Percentiles rank a stretch among this genome's conserved stretches.
phyloP scores from a whole-genome alignment of 2,329 filamentous ascomycete genomes.

The Pseudohalonectria lignicola region DNA sequence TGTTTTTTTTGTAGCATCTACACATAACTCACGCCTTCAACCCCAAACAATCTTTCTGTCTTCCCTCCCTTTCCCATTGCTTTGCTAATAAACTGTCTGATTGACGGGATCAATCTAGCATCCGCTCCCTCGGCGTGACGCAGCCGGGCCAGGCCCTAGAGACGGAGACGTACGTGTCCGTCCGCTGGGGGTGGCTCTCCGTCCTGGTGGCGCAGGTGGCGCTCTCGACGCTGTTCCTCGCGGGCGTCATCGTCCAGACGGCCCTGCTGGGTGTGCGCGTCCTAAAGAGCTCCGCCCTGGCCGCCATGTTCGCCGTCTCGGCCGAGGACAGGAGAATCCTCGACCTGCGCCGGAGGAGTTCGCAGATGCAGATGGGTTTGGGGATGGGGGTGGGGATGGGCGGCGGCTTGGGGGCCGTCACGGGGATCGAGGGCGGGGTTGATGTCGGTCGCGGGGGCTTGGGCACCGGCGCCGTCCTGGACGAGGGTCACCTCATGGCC shows the following conservation, averaged over 20 bases:
- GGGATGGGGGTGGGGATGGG: not conserved
- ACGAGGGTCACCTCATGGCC: constrained; percentile 4
- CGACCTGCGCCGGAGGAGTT: constrained; percentile 5
- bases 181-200: constrained; percentile 15
- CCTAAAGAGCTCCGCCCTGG: constrained; percentile 15
- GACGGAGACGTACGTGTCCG: constrained; percentile 9
- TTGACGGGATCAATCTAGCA: no score
- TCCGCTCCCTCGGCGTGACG: constrained; percentile 7
- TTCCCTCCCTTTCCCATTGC: not conserved
- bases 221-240: constrained; percentile 10
- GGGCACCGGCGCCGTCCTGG: constrained; percentile 1
- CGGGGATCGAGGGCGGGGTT: not conserved
- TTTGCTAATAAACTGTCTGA: no score
- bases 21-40: no score
- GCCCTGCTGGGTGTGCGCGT: constrained; percentile 10
- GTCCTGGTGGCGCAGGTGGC: constrained; percentile 13
- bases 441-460: not conserved
- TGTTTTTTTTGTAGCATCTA: not conserved
- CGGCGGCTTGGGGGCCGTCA: not conserved
- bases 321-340: constrained; percentile 8
- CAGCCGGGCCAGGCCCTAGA: constrained; percentile 9
- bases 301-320: constrained; percentile 14
- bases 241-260: constrained; percentile 14
- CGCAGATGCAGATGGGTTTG: no score
- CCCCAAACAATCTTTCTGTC: not conserved